A percentile compares a stretch with the other conserved stretches of the same genome.
phyloP scores from a whole-genome alignment of 176 grass and related monocot genomes.

The Urochloa ruziziensis region DNA sequence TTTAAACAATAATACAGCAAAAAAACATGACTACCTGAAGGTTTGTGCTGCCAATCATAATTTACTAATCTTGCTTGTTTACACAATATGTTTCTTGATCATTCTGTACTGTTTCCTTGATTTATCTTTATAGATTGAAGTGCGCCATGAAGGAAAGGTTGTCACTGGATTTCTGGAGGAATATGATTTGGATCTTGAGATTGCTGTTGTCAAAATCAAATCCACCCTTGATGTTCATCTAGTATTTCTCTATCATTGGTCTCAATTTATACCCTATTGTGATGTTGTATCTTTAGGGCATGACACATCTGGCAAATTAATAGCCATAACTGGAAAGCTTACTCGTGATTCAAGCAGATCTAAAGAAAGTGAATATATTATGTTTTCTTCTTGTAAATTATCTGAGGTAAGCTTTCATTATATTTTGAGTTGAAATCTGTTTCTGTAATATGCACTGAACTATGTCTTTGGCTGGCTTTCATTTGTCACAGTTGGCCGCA shows the following conservation, averaged over 20 bases:
- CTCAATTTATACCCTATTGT: too few species aligned
- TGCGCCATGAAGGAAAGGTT: background rate
- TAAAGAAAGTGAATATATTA: background rate
- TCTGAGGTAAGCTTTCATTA: background rate
- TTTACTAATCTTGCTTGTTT: too few species aligned
- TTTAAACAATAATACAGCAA: background rate
- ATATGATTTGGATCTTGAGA: background rate
- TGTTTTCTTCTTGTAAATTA: conserved; percentile 18
- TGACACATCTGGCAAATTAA: background rate
- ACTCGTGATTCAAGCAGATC: background rate
- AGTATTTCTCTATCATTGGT: too few species aligned
- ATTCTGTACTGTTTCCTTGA: background rate
- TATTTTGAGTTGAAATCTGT: background rate
- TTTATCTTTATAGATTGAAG: conserved; percentile 9
- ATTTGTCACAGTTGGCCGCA: background rate
- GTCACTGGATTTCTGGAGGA: background rate
- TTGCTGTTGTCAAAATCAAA: background rate
- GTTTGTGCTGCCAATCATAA: too few species aligned
- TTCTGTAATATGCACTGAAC: background rate
- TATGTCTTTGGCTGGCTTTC: background rate
- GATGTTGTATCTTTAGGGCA: background rate
- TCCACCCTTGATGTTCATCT: too few species aligned
- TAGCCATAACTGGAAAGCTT: background rate
- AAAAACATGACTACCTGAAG: background rate
- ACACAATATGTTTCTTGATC: background rate